Evolutionary conservation across 2,329 filamentous ascomycete genomes (phyloP), one percentile per base, ranked within the genome.

Genomic region (Delphinella strobiligena): DNA sequence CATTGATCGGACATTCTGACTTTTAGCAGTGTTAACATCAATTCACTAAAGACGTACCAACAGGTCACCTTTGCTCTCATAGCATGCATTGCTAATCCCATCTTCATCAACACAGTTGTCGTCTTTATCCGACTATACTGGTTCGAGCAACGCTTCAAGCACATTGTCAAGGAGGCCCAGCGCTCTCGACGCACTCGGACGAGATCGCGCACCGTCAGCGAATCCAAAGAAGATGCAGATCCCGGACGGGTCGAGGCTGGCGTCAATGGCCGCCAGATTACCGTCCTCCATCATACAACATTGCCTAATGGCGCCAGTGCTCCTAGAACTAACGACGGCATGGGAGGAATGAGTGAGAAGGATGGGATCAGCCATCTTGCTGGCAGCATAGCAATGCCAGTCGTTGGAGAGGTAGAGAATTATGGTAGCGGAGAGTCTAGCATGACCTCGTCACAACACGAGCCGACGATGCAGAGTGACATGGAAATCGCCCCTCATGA

Each of bases 141-240:
- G 89, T 98, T 98, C 56, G 88, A 98, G 61, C 94, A 93, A 61
- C 77, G 88, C 5, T 96, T 98, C 56, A 82, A 93, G 55, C 72
- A 83, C 51, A 74, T 94, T 47, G 87, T 82, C 11, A 71, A 71
- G 24, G 83, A 93, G 51, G 78, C 83, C 1, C 75, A 77, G 40
- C 68, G 64, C 32, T 67, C 79, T 38, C 75, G 88, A 39, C 70
- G 72, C 39, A 81, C 61, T 66, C 78, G 66, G 64, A 82, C 54
- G 61, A 75, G 63, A 62, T 80, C 55, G 62, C 64, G 64, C 40
- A 71, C 63, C 35, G 63, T 63, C 50, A 74, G 59, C 37, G 47
- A 47, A 45, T 62, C 54, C 36, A 66, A 64, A 34, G 57, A 59
- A n/a, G 64, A 68, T 16, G 48, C 55, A 7, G 70, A 76, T 35